Conservation (phyloP, 129 eudicot genomes). For the Scalesia atractyloides region DNA sequence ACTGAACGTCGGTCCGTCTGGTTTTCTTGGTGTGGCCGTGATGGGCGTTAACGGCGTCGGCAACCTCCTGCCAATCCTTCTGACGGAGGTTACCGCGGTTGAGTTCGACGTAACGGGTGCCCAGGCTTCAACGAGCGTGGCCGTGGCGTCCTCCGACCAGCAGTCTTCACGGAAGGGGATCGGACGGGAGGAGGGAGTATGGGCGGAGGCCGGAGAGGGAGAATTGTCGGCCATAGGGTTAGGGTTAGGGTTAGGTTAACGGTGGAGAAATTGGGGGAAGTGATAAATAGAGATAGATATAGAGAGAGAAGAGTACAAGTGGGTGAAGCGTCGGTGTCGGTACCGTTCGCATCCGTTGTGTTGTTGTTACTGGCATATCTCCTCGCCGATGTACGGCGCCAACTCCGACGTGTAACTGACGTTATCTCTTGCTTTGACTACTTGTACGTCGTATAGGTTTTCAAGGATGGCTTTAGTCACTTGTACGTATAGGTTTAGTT, state of each 20-base stretch:
- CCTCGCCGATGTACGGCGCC: constrained; percentile 35
- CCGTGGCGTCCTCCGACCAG: constrained; percentile 93
- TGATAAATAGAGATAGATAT: constrained; percentile 28
- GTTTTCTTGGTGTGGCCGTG: constrained; percentile 91
- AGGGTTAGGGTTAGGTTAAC: constrained; percentile 29
- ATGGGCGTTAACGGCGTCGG: constrained; percentile 71
- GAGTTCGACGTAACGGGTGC: constrained; percentile 78
- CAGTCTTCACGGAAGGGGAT: constrained; percentile 85
- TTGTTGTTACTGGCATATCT: constrained; percentile 30
- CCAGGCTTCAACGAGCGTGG: constrained; percentile 88
- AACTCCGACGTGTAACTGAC: constrained; percentile 48
- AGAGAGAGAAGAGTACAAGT: constrained; percentile 28
- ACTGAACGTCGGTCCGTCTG: constrained; percentile 85
- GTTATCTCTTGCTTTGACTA: constrained; percentile 25
- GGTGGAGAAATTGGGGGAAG: constrained; percentile 16
- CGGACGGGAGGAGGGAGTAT: constrained; percentile 45
- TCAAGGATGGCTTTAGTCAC: constrained; percentile 11
- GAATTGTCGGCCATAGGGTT: constrained; percentile 43
- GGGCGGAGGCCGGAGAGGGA: constrained; percentile 31
- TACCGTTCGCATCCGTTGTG: constrained; percentile 35
- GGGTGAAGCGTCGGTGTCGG: constrained; percentile 47
- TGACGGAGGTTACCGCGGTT: constrained; percentile 97
- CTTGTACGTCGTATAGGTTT: constrained; percentile 28
- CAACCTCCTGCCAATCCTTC: constrained; percentile 98
- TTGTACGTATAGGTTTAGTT: constrained; percentile 16